Percentiles rank a stretch among this genome's conserved stretches.
Conservation (phyloP, 371 early-diverging fungal genomes). For the Mucor circinelloides region DNA sequence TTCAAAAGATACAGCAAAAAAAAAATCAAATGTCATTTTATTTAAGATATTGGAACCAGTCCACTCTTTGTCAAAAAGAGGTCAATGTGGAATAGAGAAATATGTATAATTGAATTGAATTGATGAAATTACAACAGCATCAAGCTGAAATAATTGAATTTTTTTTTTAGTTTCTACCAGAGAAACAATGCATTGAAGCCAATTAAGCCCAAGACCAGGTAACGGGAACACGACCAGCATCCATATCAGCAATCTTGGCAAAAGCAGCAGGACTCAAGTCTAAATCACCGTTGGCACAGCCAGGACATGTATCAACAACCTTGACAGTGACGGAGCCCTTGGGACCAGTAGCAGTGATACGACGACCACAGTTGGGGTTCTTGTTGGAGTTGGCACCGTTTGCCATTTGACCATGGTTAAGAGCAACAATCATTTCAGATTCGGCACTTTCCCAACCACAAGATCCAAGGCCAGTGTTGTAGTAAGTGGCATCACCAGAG, state of each 20-base stretch:
- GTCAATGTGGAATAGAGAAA: not conserved
- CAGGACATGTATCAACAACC: conserved; percentile 64
- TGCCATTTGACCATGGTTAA: conserved; percentile 28
- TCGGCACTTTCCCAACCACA: conserved; percentile 27
- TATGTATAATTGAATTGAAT: not conserved
- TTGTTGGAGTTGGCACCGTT: conserved; percentile 31
- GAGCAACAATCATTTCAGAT: conserved; percentile 28
- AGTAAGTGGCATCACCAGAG: conserved; percentile 49
- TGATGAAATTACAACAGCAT: not conserved
- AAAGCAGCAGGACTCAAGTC: conserved; percentile 65
- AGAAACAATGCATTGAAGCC: not conserved
- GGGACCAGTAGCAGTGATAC: conserved; percentile 47
- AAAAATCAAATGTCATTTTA: not conserved
- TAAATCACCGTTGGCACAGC: conserved; percentile 56
- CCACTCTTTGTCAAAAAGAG: conserved; percentile 11
- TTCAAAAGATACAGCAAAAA: not conserved
- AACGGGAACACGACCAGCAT: conserved; percentile 52
- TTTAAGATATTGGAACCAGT: not conserved
- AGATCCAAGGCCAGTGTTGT: conserved; percentile 34
- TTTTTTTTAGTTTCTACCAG: conserved; percentile 12
- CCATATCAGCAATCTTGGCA: conserved; percentile 49
- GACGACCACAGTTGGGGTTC: conserved; percentile 58
- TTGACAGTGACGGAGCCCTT: conserved; percentile 53
- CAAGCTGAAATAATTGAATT: not conserved
- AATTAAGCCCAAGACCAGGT: conserved; percentile 45